Conservation (phyloP, 805 yeast species). For the Saccharomycopsis sp. region DNA sequence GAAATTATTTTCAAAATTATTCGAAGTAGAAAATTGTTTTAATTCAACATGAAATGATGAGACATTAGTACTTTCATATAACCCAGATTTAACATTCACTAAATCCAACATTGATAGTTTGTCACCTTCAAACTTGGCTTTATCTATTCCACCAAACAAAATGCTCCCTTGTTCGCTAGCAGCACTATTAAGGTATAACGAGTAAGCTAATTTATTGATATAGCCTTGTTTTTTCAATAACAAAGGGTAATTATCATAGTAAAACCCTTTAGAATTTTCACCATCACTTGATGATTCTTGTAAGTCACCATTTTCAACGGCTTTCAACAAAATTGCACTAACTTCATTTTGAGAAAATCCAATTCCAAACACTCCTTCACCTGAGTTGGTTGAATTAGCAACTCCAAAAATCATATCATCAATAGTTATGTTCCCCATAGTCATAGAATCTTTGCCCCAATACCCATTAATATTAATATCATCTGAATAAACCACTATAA, state of each 20-base stretch:
- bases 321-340: constrained; percentile 59
- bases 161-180: constrained; percentile 36
- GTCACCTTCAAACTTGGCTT: constrained; percentile 44
- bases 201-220: constrained; percentile 45
- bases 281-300: not conserved
- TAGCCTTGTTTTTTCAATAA: constrained; percentile 47
- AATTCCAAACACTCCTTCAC: constrained; percentile 52
- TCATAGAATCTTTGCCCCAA: constrained; percentile 57
- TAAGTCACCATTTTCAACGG: constrained; percentile 2
- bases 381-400: constrained; percentile 57
- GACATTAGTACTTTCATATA: no score
- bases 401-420: constrained; percentile 57
- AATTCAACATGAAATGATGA: not conserved
- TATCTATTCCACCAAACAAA: constrained; percentile 66
- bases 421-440: constrained; percentile 38
- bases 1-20: not conserved
- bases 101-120: not conserved
- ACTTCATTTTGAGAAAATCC: constrained; percentile 68
- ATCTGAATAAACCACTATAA: constrained; percentile 37
- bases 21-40: not conserved
- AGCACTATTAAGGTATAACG: constrained; percentile 41
- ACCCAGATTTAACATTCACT: not conserved
- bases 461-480: constrained; percentile 37
- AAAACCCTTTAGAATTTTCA: constrained; percentile 6
- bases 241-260: constrained; percentile 47